Base-by-base conservation (phyloP, 2,329 filamentous ascomycete species). In the Aspergillus brunneoviolaceus region DNA sequence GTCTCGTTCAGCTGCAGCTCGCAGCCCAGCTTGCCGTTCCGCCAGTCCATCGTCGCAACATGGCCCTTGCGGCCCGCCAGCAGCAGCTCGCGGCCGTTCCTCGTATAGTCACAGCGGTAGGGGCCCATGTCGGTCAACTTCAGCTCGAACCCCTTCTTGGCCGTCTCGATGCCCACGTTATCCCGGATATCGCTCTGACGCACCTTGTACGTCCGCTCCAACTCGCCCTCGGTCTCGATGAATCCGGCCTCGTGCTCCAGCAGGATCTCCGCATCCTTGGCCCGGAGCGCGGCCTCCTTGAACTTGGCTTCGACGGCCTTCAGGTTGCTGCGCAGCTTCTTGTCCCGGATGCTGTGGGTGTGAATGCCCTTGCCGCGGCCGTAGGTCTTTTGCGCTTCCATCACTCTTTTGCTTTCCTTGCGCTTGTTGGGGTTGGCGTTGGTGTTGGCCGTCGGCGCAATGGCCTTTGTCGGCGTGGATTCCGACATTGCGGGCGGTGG, bases 41-140 rank as follows among this genome's bases (percentile, higher is more conserved):
- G 84, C 94, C 95, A 99, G 77, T 99, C 93, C 86, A 98, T 96
- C 0, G 91, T 94, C 59, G 95, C 94, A 65, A 99, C 82, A 85
- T 99, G 95, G 14, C 95, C 95, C 77, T 96, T 97, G 61, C 92
- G 84, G 29, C 95, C 93, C 12, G 89, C 92, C 35, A 99, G 82
- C 57, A 99, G 80, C 63, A 99, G 79, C 69, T 96, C 88, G 65
- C 90, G 86, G 51, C 95, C 95, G 71, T 96, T 98, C 49, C 92
- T 85, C 51, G 91, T 92, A 77, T 96, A 99, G 67, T 97, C 92
- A 72, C 88, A 89, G 0, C 88, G 81, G 71, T 99, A 99, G 0
- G 95, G 95, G 0, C 95, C 95, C 33, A 97, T 79, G 21, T 88
- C 83, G 48, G 91, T 87, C 58, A 99, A 79, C 70, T 90, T 92